Evolutionary conservation across 805 yeast genomes (phyloP).

Genomic region (Clavispora phyllophila): DNA sequence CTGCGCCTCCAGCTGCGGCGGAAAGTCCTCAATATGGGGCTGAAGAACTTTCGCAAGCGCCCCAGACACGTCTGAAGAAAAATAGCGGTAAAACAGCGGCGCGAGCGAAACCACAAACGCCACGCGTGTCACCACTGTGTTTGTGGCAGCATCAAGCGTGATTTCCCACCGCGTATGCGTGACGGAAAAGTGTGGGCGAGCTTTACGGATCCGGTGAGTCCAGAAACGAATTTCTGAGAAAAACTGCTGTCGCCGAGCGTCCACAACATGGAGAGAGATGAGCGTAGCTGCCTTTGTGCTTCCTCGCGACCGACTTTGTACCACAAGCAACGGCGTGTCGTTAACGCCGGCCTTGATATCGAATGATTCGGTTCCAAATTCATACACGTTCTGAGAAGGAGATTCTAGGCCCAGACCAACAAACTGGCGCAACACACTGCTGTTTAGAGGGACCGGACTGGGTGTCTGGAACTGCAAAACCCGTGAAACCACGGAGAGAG

Average conservation of each 20-base stretch:
- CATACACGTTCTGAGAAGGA: neutral
- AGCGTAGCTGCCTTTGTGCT: conserved; percentile 5
- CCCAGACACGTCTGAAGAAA: conserved; percentile 13
- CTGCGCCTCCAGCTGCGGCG: neutral
- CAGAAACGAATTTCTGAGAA: conserved; percentile 12
- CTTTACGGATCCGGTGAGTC: conserved; percentile 8
- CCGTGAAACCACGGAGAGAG: conserved; percentile 5
- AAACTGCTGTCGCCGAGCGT: conserved; percentile 2
- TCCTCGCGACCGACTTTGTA: conserved; percentile 6
- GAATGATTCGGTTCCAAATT: conserved; percentile 4
- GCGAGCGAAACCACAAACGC: conserved; percentile 7
- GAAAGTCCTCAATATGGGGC: conserved; percentile 1
- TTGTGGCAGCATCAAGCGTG: conserved; percentile 4
- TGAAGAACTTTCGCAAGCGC: conserved; percentile 4
- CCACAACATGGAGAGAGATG: conserved; percentile 10
- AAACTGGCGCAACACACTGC: conserved; percentile 1
- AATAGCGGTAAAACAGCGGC: conserved; percentile 12
- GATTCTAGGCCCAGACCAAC: conserved; percentile 4
- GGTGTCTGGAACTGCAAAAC: conserved; percentile 1
- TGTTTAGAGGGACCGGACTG: conserved; percentile 5
- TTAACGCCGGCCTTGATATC: conserved; percentile 8
- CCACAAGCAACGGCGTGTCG: conserved; percentile 6
- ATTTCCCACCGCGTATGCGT: conserved; percentile 4
- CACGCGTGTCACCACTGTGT: conserved; percentile 2
- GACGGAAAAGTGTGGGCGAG: conserved; percentile 9